Evolutionary conservation across 2,329 filamentous ascomycete genomes (phyloP).

Genomic region (Fusarium verrucosum): DNA sequence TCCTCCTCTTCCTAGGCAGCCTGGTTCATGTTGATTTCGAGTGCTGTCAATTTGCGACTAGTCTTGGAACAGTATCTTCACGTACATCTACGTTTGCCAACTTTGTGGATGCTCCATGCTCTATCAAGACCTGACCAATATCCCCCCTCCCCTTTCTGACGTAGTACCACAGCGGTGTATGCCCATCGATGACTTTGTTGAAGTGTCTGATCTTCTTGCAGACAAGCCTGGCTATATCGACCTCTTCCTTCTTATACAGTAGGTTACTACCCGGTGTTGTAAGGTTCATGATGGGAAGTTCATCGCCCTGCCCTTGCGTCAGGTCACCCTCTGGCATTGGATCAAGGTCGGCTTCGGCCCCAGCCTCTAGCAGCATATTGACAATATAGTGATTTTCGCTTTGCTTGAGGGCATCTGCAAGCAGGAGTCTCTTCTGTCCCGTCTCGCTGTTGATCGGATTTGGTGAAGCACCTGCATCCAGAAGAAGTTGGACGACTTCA

Average conservation of each 20-base stretch:
- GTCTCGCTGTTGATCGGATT: constrained; percentile 13
- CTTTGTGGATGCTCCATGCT: constrained; percentile 21
- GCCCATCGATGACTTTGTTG: constrained; percentile 8
- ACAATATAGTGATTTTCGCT: constrained; percentile 10
- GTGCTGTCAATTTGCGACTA: constrained; percentile 6
- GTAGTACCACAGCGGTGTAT: constrained; percentile 29
- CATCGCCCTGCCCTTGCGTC: not conserved
- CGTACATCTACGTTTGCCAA: constrained; percentile 22
- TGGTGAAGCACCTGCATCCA: constrained; percentile 29
- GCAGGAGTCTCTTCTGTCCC: constrained; percentile 16
- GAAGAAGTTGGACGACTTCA: constrained; percentile 26
- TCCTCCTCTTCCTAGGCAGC: not conserved
- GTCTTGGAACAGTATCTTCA: constrained; percentile 1
- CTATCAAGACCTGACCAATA: constrained; percentile 24
- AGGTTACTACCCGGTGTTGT: constrained; percentile 12
- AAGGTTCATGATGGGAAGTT: constrained; percentile 31
- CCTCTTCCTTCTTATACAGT: constrained; percentile 13
- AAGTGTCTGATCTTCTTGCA: constrained; percentile 21
- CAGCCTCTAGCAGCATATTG: constrained; percentile 12
- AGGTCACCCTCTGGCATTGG: constrained; percentile 5
- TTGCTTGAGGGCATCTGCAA: constrained; percentile 13
- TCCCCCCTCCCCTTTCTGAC: constrained; percentile 16
- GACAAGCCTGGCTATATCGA: constrained; percentile 13
- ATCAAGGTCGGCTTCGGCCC: constrained; percentile 29
- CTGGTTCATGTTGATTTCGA: not conserved